Conservation (phyloP, 2,329 filamentous ascomycete species). For the Rhynchosporium graminicola region DNA sequence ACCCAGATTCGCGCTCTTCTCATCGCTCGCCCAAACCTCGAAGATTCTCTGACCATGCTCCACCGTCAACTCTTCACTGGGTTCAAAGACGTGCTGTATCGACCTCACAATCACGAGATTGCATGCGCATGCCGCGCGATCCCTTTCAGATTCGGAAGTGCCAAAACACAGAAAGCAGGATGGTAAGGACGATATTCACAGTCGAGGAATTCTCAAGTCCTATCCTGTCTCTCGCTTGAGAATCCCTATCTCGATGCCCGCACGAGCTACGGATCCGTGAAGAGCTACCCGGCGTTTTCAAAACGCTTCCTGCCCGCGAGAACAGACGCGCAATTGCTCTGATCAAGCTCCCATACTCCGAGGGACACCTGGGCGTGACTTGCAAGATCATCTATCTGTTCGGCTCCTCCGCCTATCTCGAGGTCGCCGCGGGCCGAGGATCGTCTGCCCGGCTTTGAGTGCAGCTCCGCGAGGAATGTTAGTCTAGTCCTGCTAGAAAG, state of each 20-base stretch:
- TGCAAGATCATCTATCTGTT: neutral
- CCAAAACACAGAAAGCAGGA: constrained; percentile 17
- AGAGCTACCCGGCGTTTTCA: constrained; percentile 10
- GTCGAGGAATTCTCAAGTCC: constrained; percentile 16
- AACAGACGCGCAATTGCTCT: neutral
- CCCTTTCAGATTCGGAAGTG: neutral
- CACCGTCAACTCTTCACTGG: neutral
- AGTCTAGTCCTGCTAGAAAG: neutral
- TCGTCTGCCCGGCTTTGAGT: constrained; percentile 8
- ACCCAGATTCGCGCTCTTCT: constrained; percentile 12
- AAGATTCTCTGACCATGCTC: constrained; percentile 7
- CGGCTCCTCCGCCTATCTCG: constrained; percentile 5
- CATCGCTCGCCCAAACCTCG: constrained; percentile 13
- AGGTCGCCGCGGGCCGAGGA: constrained; percentile 7
- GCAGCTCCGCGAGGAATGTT: neutral
- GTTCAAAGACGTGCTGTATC: constrained; percentile 13
- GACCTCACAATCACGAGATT: constrained; percentile 14
- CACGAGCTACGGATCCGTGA: constrained; percentile 20
- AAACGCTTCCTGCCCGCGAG: constrained; percentile 10
- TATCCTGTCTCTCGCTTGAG: constrained; percentile 10
- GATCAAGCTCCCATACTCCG: constrained; percentile 13
- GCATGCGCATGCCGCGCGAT: neutral
- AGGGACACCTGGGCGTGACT: neutral
- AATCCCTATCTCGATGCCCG: constrained; percentile 7
- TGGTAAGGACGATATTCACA: constrained; percentile 18